These are phyloP conservation scores for Ogataea philodendri DNA, from an alignment of 805 yeast genomes.

Conservation along the genomic window DNA sequence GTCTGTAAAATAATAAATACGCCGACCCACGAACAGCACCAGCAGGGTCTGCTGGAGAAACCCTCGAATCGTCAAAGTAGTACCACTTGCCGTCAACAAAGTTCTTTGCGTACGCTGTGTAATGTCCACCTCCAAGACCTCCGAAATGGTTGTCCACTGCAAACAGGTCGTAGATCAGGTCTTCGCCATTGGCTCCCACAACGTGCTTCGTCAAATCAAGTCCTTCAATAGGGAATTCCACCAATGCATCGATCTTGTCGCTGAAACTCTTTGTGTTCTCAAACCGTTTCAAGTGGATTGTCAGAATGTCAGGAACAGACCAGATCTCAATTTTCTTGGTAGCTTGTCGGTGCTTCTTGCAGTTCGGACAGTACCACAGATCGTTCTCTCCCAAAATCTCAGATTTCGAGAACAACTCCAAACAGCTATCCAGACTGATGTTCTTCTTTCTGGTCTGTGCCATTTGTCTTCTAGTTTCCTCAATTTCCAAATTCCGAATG, in stretches of 20 bases:
- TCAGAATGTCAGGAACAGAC: constrained; percentile 89
- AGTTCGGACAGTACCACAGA: constrained; percentile 89
- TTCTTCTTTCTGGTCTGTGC: constrained; percentile 34
- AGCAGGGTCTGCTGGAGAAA: constrained; percentile 56
- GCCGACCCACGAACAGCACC: constrained; percentile 75
- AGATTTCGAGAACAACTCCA: constrained; percentile 69
- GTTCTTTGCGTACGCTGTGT: constrained; percentile 85
- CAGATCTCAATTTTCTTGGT: constrained; percentile 87
- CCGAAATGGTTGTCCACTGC: constrained; percentile 97
- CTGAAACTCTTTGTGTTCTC: constrained; percentile 80
- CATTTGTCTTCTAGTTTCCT: constrained; percentile 39
- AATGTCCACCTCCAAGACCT: constrained; percentile 96
- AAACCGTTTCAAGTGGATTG: constrained; percentile 88
- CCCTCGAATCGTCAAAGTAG: constrained; percentile 84
- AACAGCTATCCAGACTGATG: constrained; percentile 69
- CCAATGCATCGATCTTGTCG: constrained; percentile 82
- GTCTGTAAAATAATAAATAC: constrained; percentile 79
- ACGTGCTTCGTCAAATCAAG: constrained; percentile 69
- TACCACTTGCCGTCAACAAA: constrained; percentile 80
- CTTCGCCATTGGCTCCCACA: constrained; percentile 36
- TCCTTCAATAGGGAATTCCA: constrained; percentile 83
- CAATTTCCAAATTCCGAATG: constrained; percentile 55
- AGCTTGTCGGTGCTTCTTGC: constrained; percentile 88
- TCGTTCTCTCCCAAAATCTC: constrained; percentile 88
- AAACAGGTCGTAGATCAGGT: constrained; percentile 70